Conservation (phyloP, 2,329 filamentous ascomycete species). For the Aaosphaeria pasadenensis region DNA sequence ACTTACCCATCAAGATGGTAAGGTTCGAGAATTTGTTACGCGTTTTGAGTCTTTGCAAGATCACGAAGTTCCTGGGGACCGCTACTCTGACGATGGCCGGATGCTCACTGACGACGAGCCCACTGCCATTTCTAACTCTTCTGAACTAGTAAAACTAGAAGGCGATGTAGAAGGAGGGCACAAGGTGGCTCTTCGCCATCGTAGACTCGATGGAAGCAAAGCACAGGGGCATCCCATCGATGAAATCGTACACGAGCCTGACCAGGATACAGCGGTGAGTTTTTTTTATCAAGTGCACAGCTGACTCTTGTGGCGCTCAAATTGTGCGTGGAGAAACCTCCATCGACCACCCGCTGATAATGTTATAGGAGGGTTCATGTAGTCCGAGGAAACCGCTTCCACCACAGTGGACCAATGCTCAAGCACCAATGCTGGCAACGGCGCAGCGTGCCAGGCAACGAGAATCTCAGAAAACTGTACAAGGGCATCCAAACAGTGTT, state of each 20-base stretch:
- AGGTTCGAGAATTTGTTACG: conserved; percentile 19
- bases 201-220: too few species aligned
- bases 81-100: conserved; percentile 1
- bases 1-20: conserved; percentile 22
- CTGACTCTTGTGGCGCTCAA: background rate
- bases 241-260: background rate
- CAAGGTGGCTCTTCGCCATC: background rate
- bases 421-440: conserved; percentile 16
- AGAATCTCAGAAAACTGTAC: conserved; percentile 13
- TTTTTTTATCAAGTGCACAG: background rate
- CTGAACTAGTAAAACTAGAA: background rate
- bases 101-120: conserved; percentile 1
- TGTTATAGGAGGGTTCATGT: background rate
- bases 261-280: background rate
- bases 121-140: conserved; percentile 1
- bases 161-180: background rate
- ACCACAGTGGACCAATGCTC: conserved; percentile 17
- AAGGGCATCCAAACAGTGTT: conserved; percentile 4
- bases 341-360: background rate
- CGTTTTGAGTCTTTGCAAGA: conserved; percentile 15
- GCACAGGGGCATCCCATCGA: background rate
- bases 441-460: conserved; percentile 21
- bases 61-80: conserved; percentile 15
- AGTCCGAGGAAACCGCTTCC: conserved; percentile 28
- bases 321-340: background rate